These are phyloP conservation scores for Pelargonium cotyledonis DNA, from an alignment of 441 rosid genomes.

Conservation along the genomic window DNA sequence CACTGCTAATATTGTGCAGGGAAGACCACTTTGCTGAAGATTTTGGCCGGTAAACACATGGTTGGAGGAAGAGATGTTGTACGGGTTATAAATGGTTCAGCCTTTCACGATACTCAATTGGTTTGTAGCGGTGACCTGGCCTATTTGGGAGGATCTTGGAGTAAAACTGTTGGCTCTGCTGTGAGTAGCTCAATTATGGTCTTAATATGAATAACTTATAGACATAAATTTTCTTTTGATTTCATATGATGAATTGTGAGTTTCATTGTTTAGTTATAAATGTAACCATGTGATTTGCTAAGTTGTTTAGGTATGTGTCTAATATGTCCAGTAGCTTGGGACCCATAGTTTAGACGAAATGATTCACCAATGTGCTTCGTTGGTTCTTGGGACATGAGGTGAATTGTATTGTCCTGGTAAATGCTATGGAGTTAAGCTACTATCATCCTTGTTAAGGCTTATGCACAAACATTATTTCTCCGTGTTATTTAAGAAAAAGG, in stretches of 20 bases:
- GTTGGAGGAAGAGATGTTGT: slow-evolving; percentile 66
- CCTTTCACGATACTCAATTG: slow-evolving; percentile 64
- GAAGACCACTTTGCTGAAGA: slow-evolving; percentile 63
- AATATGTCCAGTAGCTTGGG: background rate
- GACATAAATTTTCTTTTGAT: background rate
- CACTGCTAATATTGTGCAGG: slow-evolving; percentile 28
- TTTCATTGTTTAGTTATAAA: background rate
- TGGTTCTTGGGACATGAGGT: no score
- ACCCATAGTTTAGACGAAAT: background rate
- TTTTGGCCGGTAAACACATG: slow-evolving; percentile 69
- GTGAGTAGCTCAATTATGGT: slow-evolving; percentile 34
- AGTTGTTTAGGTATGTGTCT: background rate
- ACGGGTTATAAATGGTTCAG: slow-evolving; percentile 47
- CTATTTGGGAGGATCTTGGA: slow-evolving; percentile 80
- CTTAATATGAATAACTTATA: background rate
- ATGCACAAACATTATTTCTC: background rate
- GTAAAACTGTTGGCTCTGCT: slow-evolving; percentile 65
- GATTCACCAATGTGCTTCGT: background rate
- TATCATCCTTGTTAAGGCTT: no score
- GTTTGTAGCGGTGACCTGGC: slow-evolving; percentile 66
- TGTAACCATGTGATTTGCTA: background rate
- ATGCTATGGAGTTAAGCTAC: background rate
- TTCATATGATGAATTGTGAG: background rate
- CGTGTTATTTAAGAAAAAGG: background rate
- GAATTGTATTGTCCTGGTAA: background rate